phyloP scores from a whole-genome alignment of 2,329 filamentous ascomycete species.

The Pseudogymnoascus sp. region DNA sequence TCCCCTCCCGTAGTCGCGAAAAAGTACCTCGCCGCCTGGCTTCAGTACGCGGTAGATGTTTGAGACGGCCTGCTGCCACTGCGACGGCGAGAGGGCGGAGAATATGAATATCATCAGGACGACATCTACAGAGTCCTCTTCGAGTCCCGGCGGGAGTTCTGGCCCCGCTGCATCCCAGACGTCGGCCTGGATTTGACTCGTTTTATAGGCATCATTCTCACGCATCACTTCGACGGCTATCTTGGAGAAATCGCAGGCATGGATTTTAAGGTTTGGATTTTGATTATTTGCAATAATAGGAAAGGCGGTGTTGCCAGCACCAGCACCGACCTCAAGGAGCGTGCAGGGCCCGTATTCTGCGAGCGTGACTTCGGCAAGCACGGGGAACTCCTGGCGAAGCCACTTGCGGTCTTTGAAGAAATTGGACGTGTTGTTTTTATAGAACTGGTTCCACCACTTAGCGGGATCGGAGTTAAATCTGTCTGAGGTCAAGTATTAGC shows the following conservation, averaged over 20 bases:
- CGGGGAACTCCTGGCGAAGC: conserved; percentile 90
- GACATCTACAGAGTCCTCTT: conserved; percentile 75
- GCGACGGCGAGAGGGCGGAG: conserved; percentile 73
- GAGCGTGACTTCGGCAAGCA: conserved; percentile 67
- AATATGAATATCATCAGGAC: conserved; percentile 97
- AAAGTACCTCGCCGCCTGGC: conserved; percentile 85
- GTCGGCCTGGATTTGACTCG: conserved; percentile 69
- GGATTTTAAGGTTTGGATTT: conserved; percentile 72
- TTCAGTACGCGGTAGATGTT: conserved; percentile 81
- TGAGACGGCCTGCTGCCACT: conserved; percentile 74
- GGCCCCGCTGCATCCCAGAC: conserved; percentile 84
- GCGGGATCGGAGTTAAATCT: conserved; percentile 86
- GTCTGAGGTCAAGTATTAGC: conserved; percentile 41
- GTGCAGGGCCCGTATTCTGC: conserved; percentile 60
- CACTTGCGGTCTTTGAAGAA: conserved; percentile 99
- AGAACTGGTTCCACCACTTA: conserved; percentile 97
- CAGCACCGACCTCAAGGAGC: conserved; percentile 85
- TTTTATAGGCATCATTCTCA: conserved; percentile 65
- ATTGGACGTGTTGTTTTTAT: conserved; percentile 93
- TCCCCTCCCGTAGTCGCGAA: conserved; percentile 92
- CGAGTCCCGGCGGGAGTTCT: conserved; percentile 65
- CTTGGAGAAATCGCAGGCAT: conserved; percentile 95
- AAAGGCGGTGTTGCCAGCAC: conserved; percentile 93
- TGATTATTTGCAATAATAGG: conserved; percentile 77
- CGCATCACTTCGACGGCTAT: conserved; percentile 92